phyloP scores from a whole-genome alignment of 352 stramenopile genomes.

The Phytophthora chlamydospora region DNA sequence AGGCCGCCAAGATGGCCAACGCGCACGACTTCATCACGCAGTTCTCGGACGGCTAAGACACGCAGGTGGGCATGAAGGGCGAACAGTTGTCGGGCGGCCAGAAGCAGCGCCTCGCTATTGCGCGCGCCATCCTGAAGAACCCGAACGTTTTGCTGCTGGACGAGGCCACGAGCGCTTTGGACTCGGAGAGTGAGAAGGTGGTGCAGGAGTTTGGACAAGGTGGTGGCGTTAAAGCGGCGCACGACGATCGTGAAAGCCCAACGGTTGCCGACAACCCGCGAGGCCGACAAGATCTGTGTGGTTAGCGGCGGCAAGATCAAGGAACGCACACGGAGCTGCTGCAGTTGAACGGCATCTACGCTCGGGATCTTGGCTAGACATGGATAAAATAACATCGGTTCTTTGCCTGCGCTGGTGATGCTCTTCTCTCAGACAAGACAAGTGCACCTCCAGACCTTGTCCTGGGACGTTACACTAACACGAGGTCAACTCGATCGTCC shows the following conservation, averaged over 20 bases:
- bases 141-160: slow-evolving; percentile 89
- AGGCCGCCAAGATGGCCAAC: slow-evolving; percentile 91
- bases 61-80: slow-evolving; percentile 93
- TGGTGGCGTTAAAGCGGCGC: slow-evolving; percentile 55
- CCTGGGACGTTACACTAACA: no score
- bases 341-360: slow-evolving; percentile 40
- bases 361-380: no score
- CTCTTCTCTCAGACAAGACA: no score
- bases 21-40: slow-evolving; percentile 92
- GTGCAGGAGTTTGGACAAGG: slow-evolving; percentile 81
- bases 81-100: slow-evolving; percentile 74
- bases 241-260: slow-evolving; percentile 95
- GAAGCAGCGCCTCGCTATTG: slow-evolving; percentile 91
- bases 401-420: no score
- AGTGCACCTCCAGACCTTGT: no score
- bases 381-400: no score
- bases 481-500: no score
- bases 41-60: slow-evolving; percentile 93
- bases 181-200: slow-evolving; percentile 82
- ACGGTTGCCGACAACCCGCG: slow-evolving; percentile 93
- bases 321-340: slow-evolving; percentile 93
- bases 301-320: slow-evolving; percentile 92
- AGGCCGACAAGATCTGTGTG: slow-evolving; percentile 95
- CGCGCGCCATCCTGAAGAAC: slow-evolving; percentile 89
- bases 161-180: slow-evolving; percentile 90